Conservation (phyloP, 2,329 filamentous ascomycete species). For the Beauveria varroae region DNA sequence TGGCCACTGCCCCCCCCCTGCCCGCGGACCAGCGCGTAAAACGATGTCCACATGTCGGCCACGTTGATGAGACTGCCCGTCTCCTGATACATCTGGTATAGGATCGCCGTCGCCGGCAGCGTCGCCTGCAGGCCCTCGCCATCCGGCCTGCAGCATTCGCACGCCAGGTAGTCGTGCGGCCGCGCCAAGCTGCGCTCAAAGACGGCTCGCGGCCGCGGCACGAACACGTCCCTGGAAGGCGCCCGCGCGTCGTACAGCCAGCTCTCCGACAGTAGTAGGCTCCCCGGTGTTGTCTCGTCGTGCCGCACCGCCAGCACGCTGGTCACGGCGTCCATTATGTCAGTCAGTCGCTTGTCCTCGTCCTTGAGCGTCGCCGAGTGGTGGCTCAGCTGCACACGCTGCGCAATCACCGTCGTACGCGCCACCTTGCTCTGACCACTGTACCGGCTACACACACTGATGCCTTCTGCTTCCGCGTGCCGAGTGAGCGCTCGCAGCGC, state of each 20-base stretch:
- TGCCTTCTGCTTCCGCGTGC: slow-evolving; percentile 36
- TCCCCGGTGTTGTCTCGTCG: slow-evolving; percentile 22
- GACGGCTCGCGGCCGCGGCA: slow-evolving; percentile 61
- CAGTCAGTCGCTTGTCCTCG: slow-evolving; percentile 63
- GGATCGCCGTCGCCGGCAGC: slow-evolving; percentile 61
- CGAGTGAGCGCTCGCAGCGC: slow-evolving; percentile 40
- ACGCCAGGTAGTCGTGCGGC: slow-evolving; percentile 68
- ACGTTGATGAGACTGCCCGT: slow-evolving; percentile 71
- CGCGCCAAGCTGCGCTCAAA: slow-evolving; percentile 64
- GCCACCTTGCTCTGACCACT: slow-evolving; percentile 62
- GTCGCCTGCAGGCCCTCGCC: slow-evolving; percentile 47
- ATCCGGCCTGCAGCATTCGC: slow-evolving; percentile 57
- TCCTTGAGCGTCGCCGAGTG: slow-evolving; percentile 64
- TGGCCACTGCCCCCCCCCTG: slow-evolving; percentile 31
- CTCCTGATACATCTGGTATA: slow-evolving; percentile 75
- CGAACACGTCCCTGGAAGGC: slow-evolving; percentile 66
- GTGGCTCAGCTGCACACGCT: slow-evolving; percentile 72
- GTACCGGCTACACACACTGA: slow-evolving; percentile 64
- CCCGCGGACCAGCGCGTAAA: slow-evolving; percentile 52
- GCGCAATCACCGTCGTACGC: slow-evolving; percentile 71
- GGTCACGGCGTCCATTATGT: slow-evolving; percentile 47
- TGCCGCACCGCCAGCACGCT: slow-evolving; percentile 20
- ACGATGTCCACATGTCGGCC: slow-evolving; percentile 73
- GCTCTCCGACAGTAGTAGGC: slow-evolving; percentile 59
- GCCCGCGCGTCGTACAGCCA: slow-evolving; percentile 68